phyloP scores from a whole-genome alignment of 2,329 filamentous ascomycete genomes.

The Cytospora paraplurivora region DNA sequence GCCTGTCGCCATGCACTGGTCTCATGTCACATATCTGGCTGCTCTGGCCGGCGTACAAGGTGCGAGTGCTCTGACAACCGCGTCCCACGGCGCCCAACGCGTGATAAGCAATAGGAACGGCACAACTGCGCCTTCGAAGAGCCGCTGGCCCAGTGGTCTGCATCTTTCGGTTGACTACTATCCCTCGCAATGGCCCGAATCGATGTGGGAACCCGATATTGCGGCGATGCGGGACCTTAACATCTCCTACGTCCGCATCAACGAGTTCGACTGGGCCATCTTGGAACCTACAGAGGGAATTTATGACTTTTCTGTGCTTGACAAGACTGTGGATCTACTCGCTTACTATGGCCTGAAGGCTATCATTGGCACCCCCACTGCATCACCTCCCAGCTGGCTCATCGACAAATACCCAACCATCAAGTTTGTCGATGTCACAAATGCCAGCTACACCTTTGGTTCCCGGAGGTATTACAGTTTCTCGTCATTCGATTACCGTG shows the following conservation, averaged over 20 bases:
- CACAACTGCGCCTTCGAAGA: constrained; percentile 16
- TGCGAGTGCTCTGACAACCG: neutral
- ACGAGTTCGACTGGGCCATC: constrained; percentile 33
- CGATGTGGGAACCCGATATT: constrained; percentile 32
- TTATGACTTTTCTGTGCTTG: constrained; percentile 32
- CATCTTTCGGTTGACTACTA: constrained; percentile 33
- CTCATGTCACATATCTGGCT: constrained; percentile 8
- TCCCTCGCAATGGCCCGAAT: constrained; percentile 33
- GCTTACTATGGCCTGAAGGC: constrained; percentile 30
- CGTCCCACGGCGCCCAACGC: neutral
- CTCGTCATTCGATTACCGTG: constrained; percentile 32
- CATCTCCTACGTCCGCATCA: constrained; percentile 32
- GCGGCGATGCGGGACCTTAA: constrained; percentile 31
- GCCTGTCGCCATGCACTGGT: constrained; percentile 9
- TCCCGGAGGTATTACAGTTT: constrained; percentile 33
- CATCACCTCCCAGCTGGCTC: constrained; percentile 32
- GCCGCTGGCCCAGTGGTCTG: constrained; percentile 31
- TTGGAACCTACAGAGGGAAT: constrained; percentile 30
- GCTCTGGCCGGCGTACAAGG: constrained; percentile 8
- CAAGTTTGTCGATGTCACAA: constrained; percentile 33
- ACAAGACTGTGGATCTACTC: constrained; percentile 30
- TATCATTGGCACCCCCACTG: constrained; percentile 33
- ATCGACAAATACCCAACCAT: constrained; percentile 30
- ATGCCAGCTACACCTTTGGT: constrained; percentile 31
- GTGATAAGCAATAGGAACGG: neutral